Conservation (phyloP, 345 rosid genomes). For the Aethionema arabicum region DNA sequence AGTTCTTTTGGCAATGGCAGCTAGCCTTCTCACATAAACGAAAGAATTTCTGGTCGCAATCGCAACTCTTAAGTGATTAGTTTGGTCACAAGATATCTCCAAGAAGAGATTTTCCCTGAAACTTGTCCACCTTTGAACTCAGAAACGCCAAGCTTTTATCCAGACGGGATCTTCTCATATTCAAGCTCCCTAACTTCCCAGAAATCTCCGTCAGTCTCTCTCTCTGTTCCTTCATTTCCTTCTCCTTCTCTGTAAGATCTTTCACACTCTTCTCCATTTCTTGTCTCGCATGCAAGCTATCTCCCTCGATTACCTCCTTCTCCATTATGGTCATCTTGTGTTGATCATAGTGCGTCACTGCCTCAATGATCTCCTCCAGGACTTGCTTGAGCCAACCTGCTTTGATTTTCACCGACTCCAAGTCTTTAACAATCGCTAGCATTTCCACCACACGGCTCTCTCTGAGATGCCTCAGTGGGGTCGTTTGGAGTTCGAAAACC, state of each 20-base stretch:
- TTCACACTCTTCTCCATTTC: constrained; percentile 28
- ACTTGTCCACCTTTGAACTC: constrained; percentile 31
- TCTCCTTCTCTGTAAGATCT: constrained; percentile 28
- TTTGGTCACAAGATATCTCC: constrained; percentile 27
- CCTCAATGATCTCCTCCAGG: constrained; percentile 49
- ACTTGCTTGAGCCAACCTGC: constrained; percentile 28
- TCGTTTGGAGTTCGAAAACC: constrained; percentile 35
- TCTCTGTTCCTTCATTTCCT: constrained; percentile 23
- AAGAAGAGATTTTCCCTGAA: constrained; percentile 28
- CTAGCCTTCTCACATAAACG: constrained; percentile 9
- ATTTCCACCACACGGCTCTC: constrained; percentile 29
- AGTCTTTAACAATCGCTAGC: constrained; percentile 34
- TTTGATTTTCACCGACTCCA: constrained; percentile 37
- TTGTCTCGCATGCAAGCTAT: constrained; percentile 20
- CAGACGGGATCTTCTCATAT: constrained; percentile 26
- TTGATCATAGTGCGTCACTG: constrained; percentile 31
- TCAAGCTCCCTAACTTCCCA: constrained; percentile 22
- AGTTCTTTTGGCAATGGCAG: constrained; percentile 6
- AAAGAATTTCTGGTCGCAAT: constrained; percentile 8
- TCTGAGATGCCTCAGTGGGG: constrained; percentile 28
- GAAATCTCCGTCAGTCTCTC: constrained; percentile 30
- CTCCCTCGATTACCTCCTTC: constrained; percentile 24
- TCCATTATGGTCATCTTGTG: constrained; percentile 19
- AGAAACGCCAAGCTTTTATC: constrained; percentile 34
- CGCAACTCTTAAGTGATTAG: neutral